Base-by-base conservation (phyloP, 257 asterid genomes). In the Nicotiana tomentosiformis region DNA sequence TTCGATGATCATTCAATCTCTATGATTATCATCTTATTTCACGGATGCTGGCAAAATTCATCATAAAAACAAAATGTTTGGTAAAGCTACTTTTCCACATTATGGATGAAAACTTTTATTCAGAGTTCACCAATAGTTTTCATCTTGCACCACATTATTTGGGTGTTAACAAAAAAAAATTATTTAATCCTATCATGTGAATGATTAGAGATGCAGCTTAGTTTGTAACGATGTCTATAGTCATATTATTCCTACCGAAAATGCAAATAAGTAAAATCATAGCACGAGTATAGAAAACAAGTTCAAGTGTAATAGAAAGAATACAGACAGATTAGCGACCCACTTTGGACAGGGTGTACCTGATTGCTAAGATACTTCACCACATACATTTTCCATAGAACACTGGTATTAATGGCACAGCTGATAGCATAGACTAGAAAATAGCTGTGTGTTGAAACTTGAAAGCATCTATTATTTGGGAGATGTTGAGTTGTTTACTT, bases 131-230 rank as follows among this genome's bases (percentile, higher is more conserved):
- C 58, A 0, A 49, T 7, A 74, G 62, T 74, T 74, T 33, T 46
- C 53, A 26, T 74, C 46, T 51, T 76, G 43, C 80, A 76, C 64
- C 43, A 51, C 10, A 76, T 14, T 76, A 29, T 23, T 51, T 51
- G 16, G 80, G 39, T 15, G 43, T 15, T 29, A 23, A 76, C 64
- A 51, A 76, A 51, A 76, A 5, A 9, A 20, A 26, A 2, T 26
- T 58, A 76, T 76, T 51, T 57, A 76, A 76, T 76, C 64, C 23
- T 51, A 76, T 76, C 23, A 72, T 46, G 60, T 46, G 79, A 72
- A 72, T 72, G 79, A 23, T 72, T 7, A 12, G 61, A 46, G 39
- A 46, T 46, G 39, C 79, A 72, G 61, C 61, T 72, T 72, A 46
- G 61, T n/a, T 8, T 43, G 12, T 10, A 2, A 10, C 4, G 37